Evolutionary conservation across 192 early-diverging fungal genomes (phyloP), one percentile per base, ranked within the genome.

Genomic region (Coemansia sp.): DNA sequence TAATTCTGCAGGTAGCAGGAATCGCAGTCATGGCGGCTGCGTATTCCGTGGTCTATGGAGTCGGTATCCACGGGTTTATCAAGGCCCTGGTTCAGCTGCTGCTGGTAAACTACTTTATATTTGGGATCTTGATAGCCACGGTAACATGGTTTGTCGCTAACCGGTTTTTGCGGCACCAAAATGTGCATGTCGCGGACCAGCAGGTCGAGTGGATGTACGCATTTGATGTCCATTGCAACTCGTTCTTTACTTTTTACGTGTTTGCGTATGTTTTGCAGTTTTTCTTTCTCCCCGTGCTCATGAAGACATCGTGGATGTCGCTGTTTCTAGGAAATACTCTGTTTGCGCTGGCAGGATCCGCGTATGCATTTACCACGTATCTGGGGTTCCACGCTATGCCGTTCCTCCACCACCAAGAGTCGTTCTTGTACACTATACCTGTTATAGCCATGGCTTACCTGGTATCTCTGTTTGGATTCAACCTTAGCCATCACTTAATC

Each of bases 221-320:
- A 45, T 94, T 97, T 65, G 96, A 98, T 74, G 92, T 98, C 13
- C 96, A 98, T 63, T 97, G 94, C 82, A 98, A 98, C 71, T 79
- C 94, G 23, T 98, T 97, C 68, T 93, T 95, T 66, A 89, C 91
- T 20, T 84, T 93, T 57, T 97, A 91, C 60, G 80, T 91, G 49
- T 70, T 93, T 14, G 84, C 94, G 16, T 97, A 98, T 58, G 88
- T 95, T 14, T 72, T 94, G 67, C 95, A 97, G 76, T 91, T 98
- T 59, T 93, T 95, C 69, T 91, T 98, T 61, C 84, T 97, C 56
- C 87, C 91, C 36, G 67, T 97, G 47, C 77, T 98, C 51, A 80
- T 84, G 64, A 81, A 85, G 77, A 85, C 87, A 7, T 86, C 82
- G 58, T 94, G 90, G 90, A 83, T 98, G 9, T 87, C 87, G 45